Conservation (phyloP, 2,329 filamentous ascomycete species). For the Fusarium fujikuroi region DNA sequence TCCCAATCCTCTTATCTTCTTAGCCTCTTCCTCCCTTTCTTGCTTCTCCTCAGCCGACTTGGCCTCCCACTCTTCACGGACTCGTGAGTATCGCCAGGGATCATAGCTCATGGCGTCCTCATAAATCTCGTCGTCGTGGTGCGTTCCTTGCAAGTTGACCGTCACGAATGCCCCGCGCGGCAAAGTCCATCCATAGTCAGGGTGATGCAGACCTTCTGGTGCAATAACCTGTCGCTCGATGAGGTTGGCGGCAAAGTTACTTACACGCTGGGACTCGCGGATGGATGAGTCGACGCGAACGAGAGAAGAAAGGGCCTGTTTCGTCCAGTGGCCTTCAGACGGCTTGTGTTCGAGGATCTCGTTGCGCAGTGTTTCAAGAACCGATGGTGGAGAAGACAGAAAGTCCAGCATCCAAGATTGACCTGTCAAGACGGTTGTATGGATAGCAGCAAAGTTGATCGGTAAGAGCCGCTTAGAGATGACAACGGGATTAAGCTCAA, state of each 20-base stretch:
- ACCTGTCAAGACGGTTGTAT: constrained; percentile 65
- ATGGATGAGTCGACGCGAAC: constrained; percentile 62
- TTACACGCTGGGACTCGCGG: constrained; percentile 63
- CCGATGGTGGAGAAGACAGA: constrained; percentile 51
- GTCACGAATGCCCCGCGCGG: constrained; percentile 57
- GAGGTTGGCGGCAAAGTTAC: constrained; percentile 59
- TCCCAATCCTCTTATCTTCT: constrained; percentile 53
- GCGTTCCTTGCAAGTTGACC: constrained; percentile 56
- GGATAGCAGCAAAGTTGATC: constrained; percentile 68
- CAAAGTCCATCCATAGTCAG: constrained; percentile 45
- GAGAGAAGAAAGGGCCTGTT: constrained; percentile 55
- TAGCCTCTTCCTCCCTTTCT: constrained; percentile 46
- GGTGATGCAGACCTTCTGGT: constrained; percentile 56
- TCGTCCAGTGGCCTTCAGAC: constrained; percentile 57
- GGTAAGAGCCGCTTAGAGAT: constrained; percentile 64
- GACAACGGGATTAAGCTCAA: constrained; percentile 58
- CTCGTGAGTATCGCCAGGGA: constrained; percentile 59
- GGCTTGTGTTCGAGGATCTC: constrained; percentile 51
- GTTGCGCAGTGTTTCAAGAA: constrained; percentile 54
- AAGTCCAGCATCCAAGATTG: constrained; percentile 60
- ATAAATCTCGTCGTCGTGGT: constrained; percentile 60
- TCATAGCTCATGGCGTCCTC: constrained; percentile 56
- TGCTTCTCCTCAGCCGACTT: constrained; percentile 44
- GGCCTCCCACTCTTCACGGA: constrained; percentile 53
- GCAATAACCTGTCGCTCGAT: constrained; percentile 58